phyloP scores from a whole-genome alignment of 2,329 filamentous ascomycete genomes.

The Verticillium zaregamsianum region DNA sequence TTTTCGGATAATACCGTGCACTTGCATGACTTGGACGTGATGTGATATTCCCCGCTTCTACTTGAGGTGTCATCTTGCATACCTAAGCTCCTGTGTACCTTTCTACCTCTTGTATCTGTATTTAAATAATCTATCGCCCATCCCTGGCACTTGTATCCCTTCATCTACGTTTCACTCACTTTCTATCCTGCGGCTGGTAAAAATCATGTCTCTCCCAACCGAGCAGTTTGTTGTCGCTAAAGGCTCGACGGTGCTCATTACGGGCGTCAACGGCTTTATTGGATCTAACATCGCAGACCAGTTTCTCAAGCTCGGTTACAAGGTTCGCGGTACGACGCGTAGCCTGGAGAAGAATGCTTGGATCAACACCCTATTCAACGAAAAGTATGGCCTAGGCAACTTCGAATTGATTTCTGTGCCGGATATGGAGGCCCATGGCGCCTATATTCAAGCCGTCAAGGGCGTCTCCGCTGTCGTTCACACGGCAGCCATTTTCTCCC shows the following conservation, averaged over 20 bases:
- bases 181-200: background rate
- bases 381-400: constrained; percentile 24
- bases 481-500: constrained; percentile 27
- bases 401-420: constrained; percentile 29
- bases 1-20: background rate
- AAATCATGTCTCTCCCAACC: background rate
- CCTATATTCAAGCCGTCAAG: constrained; percentile 22
- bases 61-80: background rate
- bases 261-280: constrained; percentile 36
- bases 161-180: background rate
- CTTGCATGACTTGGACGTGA: background rate
- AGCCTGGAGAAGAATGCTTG: constrained; percentile 25
- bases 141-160: background rate
- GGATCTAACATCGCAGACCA: constrained; percentile 34
- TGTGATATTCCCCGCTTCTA: background rate
- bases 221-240: constrained; percentile 12
- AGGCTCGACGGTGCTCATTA: constrained; percentile 33
- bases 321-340: constrained; percentile 40
- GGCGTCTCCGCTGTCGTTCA: constrained; percentile 30
- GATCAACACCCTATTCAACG: constrained; percentile 22
- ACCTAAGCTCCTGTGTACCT: background rate
- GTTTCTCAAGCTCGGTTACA: constrained; percentile 32
- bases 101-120: background rate
- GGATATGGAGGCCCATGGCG: constrained; percentile 24
- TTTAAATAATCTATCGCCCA: background rate